Evolutionary conservation across 2,329 filamentous ascomycete genomes (phyloP).

Genomic region (Aspergillus transmontanensis): DNA sequence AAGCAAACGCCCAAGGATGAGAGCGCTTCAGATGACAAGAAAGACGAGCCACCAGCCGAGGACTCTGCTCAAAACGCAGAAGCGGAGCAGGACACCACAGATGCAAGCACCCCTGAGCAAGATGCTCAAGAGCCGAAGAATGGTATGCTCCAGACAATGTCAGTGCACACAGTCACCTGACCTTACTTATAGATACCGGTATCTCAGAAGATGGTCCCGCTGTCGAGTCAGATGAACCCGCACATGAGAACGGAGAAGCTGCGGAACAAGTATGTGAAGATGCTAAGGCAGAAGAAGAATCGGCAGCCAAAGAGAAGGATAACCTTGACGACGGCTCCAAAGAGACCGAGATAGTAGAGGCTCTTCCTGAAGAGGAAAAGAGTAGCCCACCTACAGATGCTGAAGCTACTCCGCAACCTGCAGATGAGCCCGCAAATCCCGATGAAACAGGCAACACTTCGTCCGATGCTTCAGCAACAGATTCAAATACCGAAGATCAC

Average conservation of each 20-base stretch:
- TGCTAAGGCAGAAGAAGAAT: slow-evolving; percentile 29
- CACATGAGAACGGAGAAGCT: slow-evolving; percentile 38
- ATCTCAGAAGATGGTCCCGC: slow-evolving; percentile 37
- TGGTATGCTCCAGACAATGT: slow-evolving; percentile 23
- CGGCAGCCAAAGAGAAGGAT: slow-evolving; percentile 10
- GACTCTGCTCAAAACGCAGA: slow-evolving; percentile 7
- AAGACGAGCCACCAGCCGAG: slow-evolving; percentile 10
- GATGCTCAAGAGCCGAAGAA: slow-evolving; percentile 21
- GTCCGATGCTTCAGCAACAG: neutral
- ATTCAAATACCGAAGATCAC: slow-evolving; percentile 11
- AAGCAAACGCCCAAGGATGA: slow-evolving; percentile 12
- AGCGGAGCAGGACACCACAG: slow-evolving; percentile 7
- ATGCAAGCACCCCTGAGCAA: slow-evolving; percentile 10
- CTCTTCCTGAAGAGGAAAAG: neutral
- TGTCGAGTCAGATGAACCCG: slow-evolving; percentile 33
- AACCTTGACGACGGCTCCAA: slow-evolving; percentile 14
- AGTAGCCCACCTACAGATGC: neutral
- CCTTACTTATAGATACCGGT: slow-evolving; percentile 31
- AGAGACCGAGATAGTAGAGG: slow-evolving; percentile 3
- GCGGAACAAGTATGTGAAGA: slow-evolving; percentile 37
- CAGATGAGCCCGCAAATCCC: slow-evolving; percentile 6
- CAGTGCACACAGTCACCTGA: slow-evolving; percentile 13
- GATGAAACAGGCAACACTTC: slow-evolving; percentile 8
- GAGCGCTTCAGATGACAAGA: neutral
- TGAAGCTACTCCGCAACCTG: neutral